A percentile compares a stretch with the other conserved stretches of the same genome.
Conservation (phyloP, 1,284 basidiomycete species). For the Athelia psychrophila region DNA sequence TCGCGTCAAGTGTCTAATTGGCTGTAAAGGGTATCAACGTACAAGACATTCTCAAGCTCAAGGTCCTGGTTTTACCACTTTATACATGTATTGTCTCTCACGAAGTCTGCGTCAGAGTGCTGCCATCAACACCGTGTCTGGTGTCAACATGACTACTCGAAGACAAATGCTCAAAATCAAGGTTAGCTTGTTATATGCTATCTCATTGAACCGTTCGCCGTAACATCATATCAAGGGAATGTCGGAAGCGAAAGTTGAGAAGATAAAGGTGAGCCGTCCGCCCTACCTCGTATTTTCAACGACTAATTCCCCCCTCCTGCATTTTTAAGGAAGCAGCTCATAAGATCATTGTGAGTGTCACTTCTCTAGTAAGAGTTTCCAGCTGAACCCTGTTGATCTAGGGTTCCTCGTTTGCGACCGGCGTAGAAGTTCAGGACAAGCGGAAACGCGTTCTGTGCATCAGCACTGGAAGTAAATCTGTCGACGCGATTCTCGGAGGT, state of each 20-base stretch:
- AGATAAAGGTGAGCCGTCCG: slow-evolving; percentile 72
- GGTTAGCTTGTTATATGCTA: slow-evolving; percentile 35
- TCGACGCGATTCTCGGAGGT: slow-evolving; percentile 88
- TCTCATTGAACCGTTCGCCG: slow-evolving; percentile 5
- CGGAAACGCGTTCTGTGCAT: slow-evolving; percentile 77
- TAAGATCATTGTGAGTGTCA: slow-evolving; percentile 68
- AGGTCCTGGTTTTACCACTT: slow-evolving; percentile 43
- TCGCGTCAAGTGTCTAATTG: slow-evolving; percentile 1
- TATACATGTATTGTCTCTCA: slow-evolving; percentile 5
- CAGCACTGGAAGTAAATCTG: slow-evolving; percentile 89
- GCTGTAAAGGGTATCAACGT: slow-evolving; percentile 82
- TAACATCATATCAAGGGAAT: slow-evolving; percentile 54
- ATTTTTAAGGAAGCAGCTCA: slow-evolving; percentile 73
- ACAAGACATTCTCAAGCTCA: slow-evolving; percentile 91
- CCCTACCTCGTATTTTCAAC: slow-evolving; percentile 3
- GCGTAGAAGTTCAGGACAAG: slow-evolving; percentile 84
- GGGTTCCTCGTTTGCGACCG: slow-evolving; percentile 88
- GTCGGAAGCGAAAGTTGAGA: slow-evolving; percentile 93
- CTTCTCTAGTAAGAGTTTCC: slow-evolving; percentile 1
- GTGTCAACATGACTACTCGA: slow-evolving; percentile 83
- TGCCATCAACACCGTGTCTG: slow-evolving; percentile 76
- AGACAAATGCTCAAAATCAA: slow-evolving; percentile 90
- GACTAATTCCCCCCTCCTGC: slow-evolving; percentile 2
- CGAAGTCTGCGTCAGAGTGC: slow-evolving; percentile 44
- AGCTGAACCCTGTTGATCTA: slow-evolving; percentile 23